phyloP scores from a whole-genome alignment of 805 yeast genomes.

The Starmerella khaoyaiensis region DNA sequence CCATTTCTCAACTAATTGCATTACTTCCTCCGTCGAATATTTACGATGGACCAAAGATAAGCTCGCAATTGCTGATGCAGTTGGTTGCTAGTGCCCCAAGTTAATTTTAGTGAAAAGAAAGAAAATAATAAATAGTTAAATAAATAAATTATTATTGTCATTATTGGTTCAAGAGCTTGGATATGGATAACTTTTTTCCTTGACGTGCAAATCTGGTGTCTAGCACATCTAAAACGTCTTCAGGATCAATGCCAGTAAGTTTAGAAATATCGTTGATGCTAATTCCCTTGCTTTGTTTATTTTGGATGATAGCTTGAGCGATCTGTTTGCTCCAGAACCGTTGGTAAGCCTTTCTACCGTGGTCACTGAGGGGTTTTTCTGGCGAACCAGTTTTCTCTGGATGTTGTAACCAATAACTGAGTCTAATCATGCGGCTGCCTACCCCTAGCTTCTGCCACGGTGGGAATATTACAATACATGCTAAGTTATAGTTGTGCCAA shows the following conservation, averaged over 20 bases:
- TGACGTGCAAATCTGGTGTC: conserved; percentile 23
- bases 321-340: conserved; percentile 59
- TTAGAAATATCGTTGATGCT: conserved; percentile 24
- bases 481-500: conserved; percentile 67
- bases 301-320: conserved; percentile 19
- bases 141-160: neutral
- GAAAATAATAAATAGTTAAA: too few species aligned
- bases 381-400: conserved; percentile 71
- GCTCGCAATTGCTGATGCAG: conserved; percentile 13
- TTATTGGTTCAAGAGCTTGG: neutral
- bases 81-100: conserved; percentile 5
- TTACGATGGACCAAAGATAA: conserved; percentile 21
- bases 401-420: conserved; percentile 56
- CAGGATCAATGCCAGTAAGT: conserved; percentile 27
- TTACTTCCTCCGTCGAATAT: conserved; percentile 16
- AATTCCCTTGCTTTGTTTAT: neutral
- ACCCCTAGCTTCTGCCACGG: conserved; percentile 71
- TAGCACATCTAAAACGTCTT: conserved; percentile 27
- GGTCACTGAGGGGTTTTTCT: conserved; percentile 76
- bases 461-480: conserved; percentile 84
- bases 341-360: conserved; percentile 62
- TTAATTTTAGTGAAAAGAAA: neutral
- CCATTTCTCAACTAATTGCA: conserved; percentile 9
- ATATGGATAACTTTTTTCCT: neutral
- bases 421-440: conserved; percentile 71